phyloP scores from a whole-genome alignment of 305 asterid genomes.

The Rubia tinctorum region DNA sequence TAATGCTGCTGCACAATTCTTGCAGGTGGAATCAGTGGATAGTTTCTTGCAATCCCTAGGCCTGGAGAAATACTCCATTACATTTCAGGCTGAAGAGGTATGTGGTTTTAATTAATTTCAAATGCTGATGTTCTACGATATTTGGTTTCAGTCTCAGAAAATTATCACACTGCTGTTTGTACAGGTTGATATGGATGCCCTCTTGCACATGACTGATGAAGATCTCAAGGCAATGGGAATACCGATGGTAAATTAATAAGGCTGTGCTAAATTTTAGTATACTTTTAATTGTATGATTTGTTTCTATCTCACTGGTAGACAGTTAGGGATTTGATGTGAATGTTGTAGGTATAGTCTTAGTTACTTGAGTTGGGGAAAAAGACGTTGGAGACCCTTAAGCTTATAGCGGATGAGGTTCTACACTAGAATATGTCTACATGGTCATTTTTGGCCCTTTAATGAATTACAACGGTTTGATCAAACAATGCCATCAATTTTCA shows the following conservation, averaged over 20 bases:
- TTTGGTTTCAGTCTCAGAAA: conserved; percentile 9
- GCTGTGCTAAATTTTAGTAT: not conserved
- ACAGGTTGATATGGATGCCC: conserved; percentile 97
- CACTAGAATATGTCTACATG: too few species aligned
- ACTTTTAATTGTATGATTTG: not conserved
- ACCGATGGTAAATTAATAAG: conserved; percentile 70
- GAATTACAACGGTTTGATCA: too few species aligned
- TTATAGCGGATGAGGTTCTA: too few species aligned
- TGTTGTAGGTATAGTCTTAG: not conserved
- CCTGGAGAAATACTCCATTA: conserved; percentile 81
- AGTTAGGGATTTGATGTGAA: not conserved
- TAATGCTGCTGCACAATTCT: conserved; percentile 10
- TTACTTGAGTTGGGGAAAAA: not conserved
- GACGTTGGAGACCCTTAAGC: not conserved
- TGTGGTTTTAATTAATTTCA: conserved; percentile 21
- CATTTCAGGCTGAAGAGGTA: conserved; percentile 99
- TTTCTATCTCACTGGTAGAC: not conserved
- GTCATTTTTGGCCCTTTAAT: too few species aligned
- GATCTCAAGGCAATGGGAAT: conserved; percentile 97
- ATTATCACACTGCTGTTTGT: conserved; percentile 20
- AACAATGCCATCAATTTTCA: too few species aligned
- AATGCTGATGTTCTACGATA: conserved; percentile 8
- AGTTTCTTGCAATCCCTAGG: conserved; percentile 78
- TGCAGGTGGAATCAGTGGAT: conserved; percentile 84
- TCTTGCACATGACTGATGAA: conserved; percentile 91